Evolutionary conservation across 2,329 filamentous ascomycete species (phyloP).

Genomic region (Verticillium albo-atrum): DNA sequence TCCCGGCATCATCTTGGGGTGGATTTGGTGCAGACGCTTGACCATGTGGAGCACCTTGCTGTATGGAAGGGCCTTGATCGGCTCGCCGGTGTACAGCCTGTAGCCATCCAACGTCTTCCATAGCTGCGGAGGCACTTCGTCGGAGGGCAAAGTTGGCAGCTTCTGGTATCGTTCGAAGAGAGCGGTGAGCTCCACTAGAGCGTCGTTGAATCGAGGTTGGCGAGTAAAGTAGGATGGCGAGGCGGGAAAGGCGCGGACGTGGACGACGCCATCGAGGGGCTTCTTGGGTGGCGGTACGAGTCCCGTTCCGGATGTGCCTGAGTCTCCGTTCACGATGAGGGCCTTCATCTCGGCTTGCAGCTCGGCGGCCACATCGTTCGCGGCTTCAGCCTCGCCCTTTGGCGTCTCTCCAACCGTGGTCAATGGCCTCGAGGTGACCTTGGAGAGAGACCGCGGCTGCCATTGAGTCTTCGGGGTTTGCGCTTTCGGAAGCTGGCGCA

Average conservation of each 20-base stretch:
- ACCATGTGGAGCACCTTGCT: constrained; percentile 70
- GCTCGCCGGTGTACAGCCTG: constrained; percentile 65
- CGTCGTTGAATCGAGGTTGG: constrained; percentile 80
- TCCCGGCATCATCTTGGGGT: constrained; percentile 68
- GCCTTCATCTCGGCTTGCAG: neutral
- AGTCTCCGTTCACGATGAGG: neutral
- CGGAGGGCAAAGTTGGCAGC: constrained; percentile 63
- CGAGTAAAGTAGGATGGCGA: constrained; percentile 96
- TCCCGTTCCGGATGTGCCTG: neutral
- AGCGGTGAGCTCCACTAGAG: constrained; percentile 67
- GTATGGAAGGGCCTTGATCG: constrained; percentile 73
- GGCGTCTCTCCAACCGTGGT: constrained; percentile 12
- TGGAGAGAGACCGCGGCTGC: constrained; percentile 15
- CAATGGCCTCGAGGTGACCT: constrained; percentile 21
- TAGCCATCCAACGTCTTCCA: constrained; percentile 82
- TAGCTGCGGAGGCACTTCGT: constrained; percentile 60
- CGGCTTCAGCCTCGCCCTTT: constrained; percentile 14
- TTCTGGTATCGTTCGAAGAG: constrained; percentile 68
- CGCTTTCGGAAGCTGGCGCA: constrained; percentile 20
- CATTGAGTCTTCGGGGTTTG: constrained; percentile 23
- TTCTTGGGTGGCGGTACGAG: constrained; percentile 9
- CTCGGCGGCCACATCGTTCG: constrained; percentile 2
- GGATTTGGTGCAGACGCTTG: constrained; percentile 78
- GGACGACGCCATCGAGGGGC: constrained; percentile 28
- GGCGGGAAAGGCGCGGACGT: constrained; percentile 72